These are phyloP conservation scores for Suillus placidus DNA, from an alignment of 768 basidiomycete species.

Conservation along the genomic window DNA sequence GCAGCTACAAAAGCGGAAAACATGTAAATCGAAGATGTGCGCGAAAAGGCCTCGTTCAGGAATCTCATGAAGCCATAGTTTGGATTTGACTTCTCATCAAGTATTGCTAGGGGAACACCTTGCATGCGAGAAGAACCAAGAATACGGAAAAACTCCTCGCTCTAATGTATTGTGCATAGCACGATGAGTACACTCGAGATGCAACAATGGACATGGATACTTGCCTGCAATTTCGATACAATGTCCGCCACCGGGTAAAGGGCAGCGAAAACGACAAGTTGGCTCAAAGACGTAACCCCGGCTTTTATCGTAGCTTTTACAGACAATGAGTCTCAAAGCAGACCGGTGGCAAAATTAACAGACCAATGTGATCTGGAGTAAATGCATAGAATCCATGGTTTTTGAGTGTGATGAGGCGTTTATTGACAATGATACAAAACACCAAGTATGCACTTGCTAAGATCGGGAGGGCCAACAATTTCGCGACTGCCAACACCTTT, in stretches of 20 bases:
- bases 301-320: slow-evolving; percentile 31
- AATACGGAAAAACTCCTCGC: slow-evolving; percentile 28
- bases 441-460: slow-evolving; percentile 31
- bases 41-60: slow-evolving; percentile 20
- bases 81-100: slow-evolving; percentile 29
- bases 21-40: slow-evolving; percentile 27
- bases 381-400: slow-evolving; percentile 26
- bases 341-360: slow-evolving; percentile 1
- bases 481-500: neutral
- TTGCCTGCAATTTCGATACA: slow-evolving; percentile 23
- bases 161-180: neutral
- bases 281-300: slow-evolving; percentile 31
- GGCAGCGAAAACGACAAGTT: slow-evolving; percentile 31
- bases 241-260: slow-evolving; percentile 25
- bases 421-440: slow-evolving; percentile 32
- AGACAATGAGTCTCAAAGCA: neutral
- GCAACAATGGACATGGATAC: neutral
- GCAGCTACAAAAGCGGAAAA: slow-evolving; percentile 20
- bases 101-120: slow-evolving; percentile 26
- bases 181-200: neutral
- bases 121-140: slow-evolving; percentile 12
- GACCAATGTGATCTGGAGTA: slow-evolving; percentile 25
- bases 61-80: slow-evolving; percentile 22
- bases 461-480: slow-evolving; percentile 27
- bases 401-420: slow-evolving; percentile 28